A percentile compares a stretch with the other conserved stretches of the same genome.
Evolutionary conservation across 495 filamentous ascomycete genomes (phyloP).

Genomic region (Massariosphaeria phaeospora): DNA sequence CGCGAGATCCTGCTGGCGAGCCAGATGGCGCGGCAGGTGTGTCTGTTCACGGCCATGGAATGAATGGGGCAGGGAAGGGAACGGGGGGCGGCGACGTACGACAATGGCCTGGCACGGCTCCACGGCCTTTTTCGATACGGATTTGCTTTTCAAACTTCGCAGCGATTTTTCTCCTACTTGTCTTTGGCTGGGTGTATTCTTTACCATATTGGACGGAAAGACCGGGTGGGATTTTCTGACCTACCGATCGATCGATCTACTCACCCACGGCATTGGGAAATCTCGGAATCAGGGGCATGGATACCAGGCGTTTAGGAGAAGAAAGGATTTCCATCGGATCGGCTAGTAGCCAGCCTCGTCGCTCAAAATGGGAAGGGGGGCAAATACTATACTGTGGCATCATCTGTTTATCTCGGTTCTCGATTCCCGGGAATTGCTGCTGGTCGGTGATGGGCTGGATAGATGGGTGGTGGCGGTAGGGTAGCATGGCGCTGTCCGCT

Average conservation of each 20-base stretch:
- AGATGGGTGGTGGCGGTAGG: too few species aligned
- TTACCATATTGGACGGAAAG: background rate
- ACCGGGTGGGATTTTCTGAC: background rate
- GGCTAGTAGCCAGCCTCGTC: background rate
- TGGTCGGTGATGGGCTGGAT: too few species aligned
- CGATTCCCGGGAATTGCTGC: too few species aligned
- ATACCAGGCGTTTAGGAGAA: slow-evolving; percentile 28
- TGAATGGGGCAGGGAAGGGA: too few species aligned
- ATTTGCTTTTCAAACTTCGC: background rate
- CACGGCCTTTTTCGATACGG: background rate
- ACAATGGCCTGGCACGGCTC: background rate
- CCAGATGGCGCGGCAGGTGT: slow-evolving; percentile 30
- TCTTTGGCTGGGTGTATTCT: background rate
- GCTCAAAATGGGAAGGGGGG: background rate
- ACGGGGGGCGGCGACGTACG: background rate
- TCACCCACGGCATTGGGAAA: background rate
- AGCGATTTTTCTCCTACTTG: background rate
- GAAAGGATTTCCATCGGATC: too few species aligned
- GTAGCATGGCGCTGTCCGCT: too few species aligned
- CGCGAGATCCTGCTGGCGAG: slow-evolving; percentile 23
- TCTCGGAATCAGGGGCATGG: slow-evolving; percentile 14
- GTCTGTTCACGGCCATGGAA: slow-evolving; percentile 29
- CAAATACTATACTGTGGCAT: background rate
- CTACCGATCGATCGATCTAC: too few species aligned
- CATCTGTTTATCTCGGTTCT: too few species aligned